phyloP scores from a whole-genome alignment of 2,329 filamentous ascomycete species.

The Colletotrichum sp. region DNA sequence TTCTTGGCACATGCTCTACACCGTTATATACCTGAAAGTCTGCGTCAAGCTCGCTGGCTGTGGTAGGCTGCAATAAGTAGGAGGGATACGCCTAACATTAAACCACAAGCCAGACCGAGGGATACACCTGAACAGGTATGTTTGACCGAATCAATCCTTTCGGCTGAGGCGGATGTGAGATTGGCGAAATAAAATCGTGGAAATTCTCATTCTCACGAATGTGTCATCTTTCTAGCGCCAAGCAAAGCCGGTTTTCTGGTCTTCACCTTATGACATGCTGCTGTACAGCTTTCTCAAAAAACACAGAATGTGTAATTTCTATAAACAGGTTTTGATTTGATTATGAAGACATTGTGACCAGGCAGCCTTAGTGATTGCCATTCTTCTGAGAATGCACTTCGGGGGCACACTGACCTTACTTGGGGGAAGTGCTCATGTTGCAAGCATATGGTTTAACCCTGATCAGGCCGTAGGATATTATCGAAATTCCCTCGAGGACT shows the following conservation, averaged over 20 bases:
- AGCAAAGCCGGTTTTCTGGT: neutral
- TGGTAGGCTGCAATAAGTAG: neutral
- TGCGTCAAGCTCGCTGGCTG: neutral
- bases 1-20: neutral
- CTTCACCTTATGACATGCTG: neutral
- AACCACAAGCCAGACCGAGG: neutral
- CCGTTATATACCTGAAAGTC: neutral
- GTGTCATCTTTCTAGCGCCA: neutral
- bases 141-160: neutral
- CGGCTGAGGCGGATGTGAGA: neutral
- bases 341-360: neutral
- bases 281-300: neutral
- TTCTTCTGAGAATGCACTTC: neutral
- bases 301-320: neutral
- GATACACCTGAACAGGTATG: neutral
- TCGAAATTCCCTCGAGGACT: neutral
- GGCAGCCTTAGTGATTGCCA: neutral
- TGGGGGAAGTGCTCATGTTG: neutral
- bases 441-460: neutral
- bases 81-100: neutral
- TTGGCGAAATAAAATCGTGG: neutral
- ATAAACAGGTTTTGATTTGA: neutral
- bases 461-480: neutral
- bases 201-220: neutral
- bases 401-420: neutral